phyloP scores from a whole-genome alignment of 805 yeast species.

The Yamadazyma endophytica region DNA sequence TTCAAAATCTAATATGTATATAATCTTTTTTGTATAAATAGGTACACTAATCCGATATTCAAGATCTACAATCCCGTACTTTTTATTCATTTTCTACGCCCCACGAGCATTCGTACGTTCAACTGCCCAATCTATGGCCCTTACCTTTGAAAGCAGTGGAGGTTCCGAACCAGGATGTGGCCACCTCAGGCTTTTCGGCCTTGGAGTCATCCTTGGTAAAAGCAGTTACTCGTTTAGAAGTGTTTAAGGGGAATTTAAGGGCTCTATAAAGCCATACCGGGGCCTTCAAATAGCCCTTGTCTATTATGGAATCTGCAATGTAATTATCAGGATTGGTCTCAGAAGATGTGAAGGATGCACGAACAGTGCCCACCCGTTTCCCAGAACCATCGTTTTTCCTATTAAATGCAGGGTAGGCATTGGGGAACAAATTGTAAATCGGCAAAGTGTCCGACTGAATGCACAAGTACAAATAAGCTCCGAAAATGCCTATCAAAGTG shows the following conservation, averaged over 20 bases:
- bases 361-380: slow-evolving; percentile 29
- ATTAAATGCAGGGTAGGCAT: slow-evolving; percentile 17
- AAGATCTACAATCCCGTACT: no score
- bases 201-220: slow-evolving; percentile 10
- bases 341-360: slow-evolving; percentile 1
- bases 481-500: slow-evolving; percentile 47
- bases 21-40: no score
- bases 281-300: slow-evolving; percentile 52
- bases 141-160: slow-evolving; percentile 25
- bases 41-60: no score
- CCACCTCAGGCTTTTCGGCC: slow-evolving; percentile 1
- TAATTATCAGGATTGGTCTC: slow-evolving; percentile 10
- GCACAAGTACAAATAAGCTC: slow-evolving; percentile 60
- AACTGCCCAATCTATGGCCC: slow-evolving; percentile 33
- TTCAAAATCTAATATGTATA: no score
- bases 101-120: no score
- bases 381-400: slow-evolving; percentile 9
- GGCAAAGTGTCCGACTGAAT: slow-evolving; percentile 53
- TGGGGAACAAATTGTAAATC: slow-evolving; percentile 33
- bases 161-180: slow-evolving; percentile 1
- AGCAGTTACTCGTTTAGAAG: slow-evolving; percentile 24
- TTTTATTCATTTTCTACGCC: no score
- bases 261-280: slow-evolving; percentile 40
- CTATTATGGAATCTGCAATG: slow-evolving; percentile 42
- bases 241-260: slow-evolving; percentile 25